A percentile compares a stretch with the other conserved stretches of the same genome.
Evolutionary conservation across 1,284 basidiomycete genomes (phyloP).

Genomic region (Pyrrhoderma noxium): DNA sequence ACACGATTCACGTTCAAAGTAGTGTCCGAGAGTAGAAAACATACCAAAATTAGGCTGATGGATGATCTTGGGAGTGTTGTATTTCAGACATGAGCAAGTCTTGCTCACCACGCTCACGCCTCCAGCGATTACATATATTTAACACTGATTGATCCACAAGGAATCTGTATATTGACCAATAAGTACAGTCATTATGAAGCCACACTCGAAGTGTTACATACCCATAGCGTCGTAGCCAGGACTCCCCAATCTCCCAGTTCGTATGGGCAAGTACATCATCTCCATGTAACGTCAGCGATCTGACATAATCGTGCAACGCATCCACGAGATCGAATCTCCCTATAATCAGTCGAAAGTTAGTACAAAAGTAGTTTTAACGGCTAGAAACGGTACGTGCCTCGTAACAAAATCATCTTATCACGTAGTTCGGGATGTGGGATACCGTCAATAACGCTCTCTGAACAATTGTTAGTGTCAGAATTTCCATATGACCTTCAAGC

Average conservation of each 20-base stretch:
- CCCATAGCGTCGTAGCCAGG: slow-evolving; percentile 77
- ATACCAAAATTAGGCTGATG: slow-evolving; percentile 17
- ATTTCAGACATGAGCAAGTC: slow-evolving; percentile 56
- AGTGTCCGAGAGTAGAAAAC: background rate
- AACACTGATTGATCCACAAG: slow-evolving; percentile 61
- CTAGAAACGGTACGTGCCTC: slow-evolving; percentile 42
- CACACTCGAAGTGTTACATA: slow-evolving; percentile 31
- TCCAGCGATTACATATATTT: slow-evolving; percentile 66
- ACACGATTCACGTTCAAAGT: background rate
- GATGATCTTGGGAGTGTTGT: slow-evolving; percentile 19
- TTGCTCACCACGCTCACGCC: slow-evolving; percentile 62
- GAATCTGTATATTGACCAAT: slow-evolving; percentile 40
- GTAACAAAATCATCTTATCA: slow-evolving; percentile 81
- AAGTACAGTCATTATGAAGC: background rate
- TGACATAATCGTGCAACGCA: slow-evolving; percentile 64
- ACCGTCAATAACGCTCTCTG: slow-evolving; percentile 84
- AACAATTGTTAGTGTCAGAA: slow-evolving; percentile 15
- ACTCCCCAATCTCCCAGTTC: slow-evolving; percentile 84
- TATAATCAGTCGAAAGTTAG: slow-evolving; percentile 28
- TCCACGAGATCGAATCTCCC: slow-evolving; percentile 73
- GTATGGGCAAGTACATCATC: slow-evolving; percentile 82
- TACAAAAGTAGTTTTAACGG: background rate
- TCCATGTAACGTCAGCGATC: slow-evolving; percentile 68
- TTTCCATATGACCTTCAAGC: slow-evolving; percentile 5
- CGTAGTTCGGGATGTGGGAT: slow-evolving; percentile 82